A percentile compares a stretch with the other conserved stretches of the same genome.
Evolutionary conservation across 805 yeast species (phyloP).

Genomic region (Hanseniaspora thailandica): DNA sequence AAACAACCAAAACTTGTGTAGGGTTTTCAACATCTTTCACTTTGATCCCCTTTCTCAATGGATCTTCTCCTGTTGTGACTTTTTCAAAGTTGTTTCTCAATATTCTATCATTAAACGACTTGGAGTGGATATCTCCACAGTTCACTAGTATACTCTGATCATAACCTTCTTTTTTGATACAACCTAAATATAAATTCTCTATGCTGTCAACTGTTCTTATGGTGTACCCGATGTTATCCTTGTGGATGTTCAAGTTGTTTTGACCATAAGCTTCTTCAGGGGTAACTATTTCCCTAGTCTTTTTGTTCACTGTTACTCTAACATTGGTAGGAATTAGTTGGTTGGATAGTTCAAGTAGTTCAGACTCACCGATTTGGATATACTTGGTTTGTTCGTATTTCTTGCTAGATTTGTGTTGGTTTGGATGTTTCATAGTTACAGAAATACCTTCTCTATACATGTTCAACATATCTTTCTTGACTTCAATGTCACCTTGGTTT

Average conservation of each 20-base stretch:
- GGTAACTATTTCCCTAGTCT: conserved; percentile 51
- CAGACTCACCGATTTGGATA: conserved; percentile 60
- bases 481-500: conserved; percentile 27
- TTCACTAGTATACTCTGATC: conserved; percentile 52
- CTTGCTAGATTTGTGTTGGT: conserved; percentile 25
- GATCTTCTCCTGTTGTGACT: conserved; percentile 17
- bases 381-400: conserved; percentile 53
- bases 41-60: neutral
- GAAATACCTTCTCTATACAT: conserved; percentile 49
- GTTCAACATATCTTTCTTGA: conserved; percentile 25
- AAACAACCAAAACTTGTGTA: conserved; percentile 38
- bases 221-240: conserved; percentile 56
- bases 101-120: conserved; percentile 23
- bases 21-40: conserved; percentile 14
- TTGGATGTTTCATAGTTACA: conserved; percentile 32
- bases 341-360: conserved; percentile 44
- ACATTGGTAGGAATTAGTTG: conserved; percentile 64
- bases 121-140: conserved; percentile 51
- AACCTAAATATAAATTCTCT: conserved; percentile 57
- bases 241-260: conserved; percentile 43
- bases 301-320: conserved; percentile 66
- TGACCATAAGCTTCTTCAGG: conserved; percentile 54
- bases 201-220: conserved; percentile 57
- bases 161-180: conserved; percentile 56
- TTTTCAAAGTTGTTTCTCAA: conserved; percentile 23